Evolutionary conservation across 495 filamentous ascomycete species (phyloP).

Genomic region (Penicillium parvum): DNA sequence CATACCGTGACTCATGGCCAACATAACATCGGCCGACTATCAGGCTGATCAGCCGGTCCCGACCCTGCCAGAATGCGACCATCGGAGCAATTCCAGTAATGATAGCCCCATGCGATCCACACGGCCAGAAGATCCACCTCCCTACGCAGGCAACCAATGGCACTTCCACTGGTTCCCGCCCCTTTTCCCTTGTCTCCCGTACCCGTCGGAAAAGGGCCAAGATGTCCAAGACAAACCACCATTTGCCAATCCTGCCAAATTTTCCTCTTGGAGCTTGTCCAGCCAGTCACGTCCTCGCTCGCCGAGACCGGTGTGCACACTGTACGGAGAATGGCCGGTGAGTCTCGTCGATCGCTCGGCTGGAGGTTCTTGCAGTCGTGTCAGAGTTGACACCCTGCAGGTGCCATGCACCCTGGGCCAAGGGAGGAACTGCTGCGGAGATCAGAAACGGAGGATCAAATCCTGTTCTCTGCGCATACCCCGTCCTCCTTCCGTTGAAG

Average conservation of each 20-base stretch:
- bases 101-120: conserved; percentile 26
- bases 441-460: too few relatives aligned
- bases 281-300: neutral
- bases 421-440: neutral
- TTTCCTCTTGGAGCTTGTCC: conserved; percentile 7
- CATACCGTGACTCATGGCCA: conserved; percentile 1
- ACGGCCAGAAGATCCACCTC: conserved; percentile 17
- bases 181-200: conserved; percentile 14
- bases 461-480: too few relatives aligned
- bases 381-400: conserved; percentile 14
- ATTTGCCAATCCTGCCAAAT: conserved; percentile 16
- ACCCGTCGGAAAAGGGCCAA: conserved; percentile 18
- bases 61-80: conserved; percentile 12
- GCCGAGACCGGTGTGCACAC: conserved; percentile 1
- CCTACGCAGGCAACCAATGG: conserved; percentile 9
- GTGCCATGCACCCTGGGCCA: conserved; percentile 17
- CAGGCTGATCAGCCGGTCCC: conserved; percentile 9
- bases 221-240: too few relatives aligned
- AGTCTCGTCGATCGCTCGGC: conserved; percentile 12
- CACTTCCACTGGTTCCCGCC: conserved; percentile 9
- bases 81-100: conserved; percentile 27
- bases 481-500: too few relatives aligned
- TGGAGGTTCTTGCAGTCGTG: conserved; percentile 2
- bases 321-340: conserved; percentile 10
- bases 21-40: neutral